Evolutionary conservation across 1,284 basidiomycete genomes (phyloP), one percentile per base, ranked within the genome.

Genomic region (Ustilago curta): DNA sequence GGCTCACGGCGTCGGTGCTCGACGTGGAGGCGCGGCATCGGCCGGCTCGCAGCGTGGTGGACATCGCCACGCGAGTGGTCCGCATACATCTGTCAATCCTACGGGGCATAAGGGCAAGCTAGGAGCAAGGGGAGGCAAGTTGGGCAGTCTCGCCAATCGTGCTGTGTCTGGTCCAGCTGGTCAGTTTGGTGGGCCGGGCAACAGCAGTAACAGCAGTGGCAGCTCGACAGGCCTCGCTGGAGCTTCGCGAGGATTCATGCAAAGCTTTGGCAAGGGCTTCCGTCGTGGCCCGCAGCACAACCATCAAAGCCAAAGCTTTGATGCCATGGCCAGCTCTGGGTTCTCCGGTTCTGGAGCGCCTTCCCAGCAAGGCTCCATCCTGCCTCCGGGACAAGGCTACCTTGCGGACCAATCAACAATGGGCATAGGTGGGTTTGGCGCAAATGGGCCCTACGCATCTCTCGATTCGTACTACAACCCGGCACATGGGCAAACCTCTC

Each of bases 261-360:
- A 74, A 47, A 74, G 59, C 58, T 65, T 74, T 37, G 71, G 66
- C 23, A 69, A 66, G 19, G 70, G 70, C 7, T 68, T 73, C 65
- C 66, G 71, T 29, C 54, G 66, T 14, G 54, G 54, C 3, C 68
- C 60, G 45, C 60, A 53, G 16, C 61, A 65, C 39, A 70, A 60
- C 16, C 58, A 56, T 4, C 53, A 52, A 23, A 32, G 53, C 2
- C 58, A 64, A 29, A 66, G 63, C 47, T 66, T 71, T n/a, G 63
- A 65, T 29, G 62, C 59, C 8, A 62, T 65, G 54, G 52, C 44
- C 31, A 55, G 50, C 7, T 23, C 56, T 7, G 62, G 62, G 8
- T 70, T 44, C n/a, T 40, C 61, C 4, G 50, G 54, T n/a, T 8
- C 65, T 2, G 68, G 54, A 16, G 56, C 27, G 12, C n/a, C 60